Evolutionary conservation across 2,329 filamentous ascomycete species (phyloP).

Genomic region (Neoarthrinium moseri): DNA sequence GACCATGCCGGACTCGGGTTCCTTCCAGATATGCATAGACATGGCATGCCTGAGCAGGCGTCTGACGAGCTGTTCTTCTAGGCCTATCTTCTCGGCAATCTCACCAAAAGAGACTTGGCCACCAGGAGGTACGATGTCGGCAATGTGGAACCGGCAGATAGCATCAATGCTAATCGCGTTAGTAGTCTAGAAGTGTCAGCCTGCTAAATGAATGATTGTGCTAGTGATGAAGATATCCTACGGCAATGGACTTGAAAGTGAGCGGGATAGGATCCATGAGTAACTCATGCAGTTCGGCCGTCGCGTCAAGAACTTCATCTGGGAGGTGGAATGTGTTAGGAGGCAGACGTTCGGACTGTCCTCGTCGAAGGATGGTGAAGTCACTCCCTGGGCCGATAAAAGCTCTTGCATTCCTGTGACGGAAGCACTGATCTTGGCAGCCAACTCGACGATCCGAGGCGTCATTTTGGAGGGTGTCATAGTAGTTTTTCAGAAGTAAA

Average conservation of each 20-base stretch:
- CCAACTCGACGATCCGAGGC: background rate
- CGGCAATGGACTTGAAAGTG: background rate
- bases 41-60: slow-evolving; percentile 39
- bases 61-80: slow-evolving; percentile 17
- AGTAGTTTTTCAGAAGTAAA: too few species aligned
- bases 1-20: slow-evolving; percentile 34
- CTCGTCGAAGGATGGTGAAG: slow-evolving; percentile 12
- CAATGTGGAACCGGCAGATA: slow-evolving; percentile 28
- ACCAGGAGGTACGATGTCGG: slow-evolving; percentile 22
- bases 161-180: slow-evolving; percentile 23
- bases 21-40: slow-evolving; percentile 36
- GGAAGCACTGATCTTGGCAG: slow-evolving; percentile 1
- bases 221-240: background rate
- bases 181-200: background rate
- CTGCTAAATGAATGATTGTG: background rate
- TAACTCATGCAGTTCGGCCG: slow-evolving; percentile 13
- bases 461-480: background rate
- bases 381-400: background rate
- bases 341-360: slow-evolving; percentile 1
- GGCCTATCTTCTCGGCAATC: slow-evolving; percentile 20
- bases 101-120: slow-evolving; percentile 23
- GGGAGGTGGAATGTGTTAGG: background rate
- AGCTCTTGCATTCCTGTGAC: slow-evolving; percentile 4
- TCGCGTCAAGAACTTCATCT: slow-evolving; percentile 12
- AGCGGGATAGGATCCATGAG: slow-evolving; percentile 9